Evolutionary conservation across 169 alveolate species (phyloP).

Genomic region (Perkinsus marinus): DNA sequence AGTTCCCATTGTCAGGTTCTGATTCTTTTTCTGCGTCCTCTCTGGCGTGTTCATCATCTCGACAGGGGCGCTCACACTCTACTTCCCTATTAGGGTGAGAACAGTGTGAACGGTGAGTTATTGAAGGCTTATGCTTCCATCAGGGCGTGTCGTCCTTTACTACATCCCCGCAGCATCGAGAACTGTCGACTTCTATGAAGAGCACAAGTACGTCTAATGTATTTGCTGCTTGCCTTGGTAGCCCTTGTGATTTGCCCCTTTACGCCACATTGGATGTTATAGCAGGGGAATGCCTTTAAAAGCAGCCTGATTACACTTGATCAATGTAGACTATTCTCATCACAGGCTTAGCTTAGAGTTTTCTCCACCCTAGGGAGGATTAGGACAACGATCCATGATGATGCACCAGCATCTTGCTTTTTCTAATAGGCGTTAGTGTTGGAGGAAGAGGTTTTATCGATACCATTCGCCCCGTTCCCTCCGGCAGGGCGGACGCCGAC

Average conservation of each 20-base stretch:
- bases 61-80: background rate
- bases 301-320: too few relatives aligned
- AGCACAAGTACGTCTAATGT: background rate
- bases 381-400: too few relatives aligned
- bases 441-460: background rate
- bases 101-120: background rate
- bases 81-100: background rate
- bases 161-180: background rate
- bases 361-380: too few relatives aligned
- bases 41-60: background rate
- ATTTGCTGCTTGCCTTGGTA: too few relatives aligned
- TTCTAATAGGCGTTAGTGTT: background rate
- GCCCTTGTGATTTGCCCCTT: too few relatives aligned
- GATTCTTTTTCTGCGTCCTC: background rate
- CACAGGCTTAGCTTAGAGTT: too few relatives aligned
- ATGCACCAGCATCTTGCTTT: too few relatives aligned
- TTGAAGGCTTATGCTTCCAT: background rate
- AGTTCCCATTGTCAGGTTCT: background rate
- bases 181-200: background rate
- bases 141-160: background rate
- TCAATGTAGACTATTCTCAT: too few relatives aligned
- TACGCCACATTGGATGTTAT: too few relatives aligned
- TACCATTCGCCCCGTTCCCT: background rate
- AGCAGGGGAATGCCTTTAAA: too few relatives aligned
- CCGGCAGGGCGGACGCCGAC: background rate